These are phyloP conservation scores for Monilinia fructigena DNA, from an alignment of 2,329 filamentous ascomycete species.

Conservation along the genomic window DNA sequence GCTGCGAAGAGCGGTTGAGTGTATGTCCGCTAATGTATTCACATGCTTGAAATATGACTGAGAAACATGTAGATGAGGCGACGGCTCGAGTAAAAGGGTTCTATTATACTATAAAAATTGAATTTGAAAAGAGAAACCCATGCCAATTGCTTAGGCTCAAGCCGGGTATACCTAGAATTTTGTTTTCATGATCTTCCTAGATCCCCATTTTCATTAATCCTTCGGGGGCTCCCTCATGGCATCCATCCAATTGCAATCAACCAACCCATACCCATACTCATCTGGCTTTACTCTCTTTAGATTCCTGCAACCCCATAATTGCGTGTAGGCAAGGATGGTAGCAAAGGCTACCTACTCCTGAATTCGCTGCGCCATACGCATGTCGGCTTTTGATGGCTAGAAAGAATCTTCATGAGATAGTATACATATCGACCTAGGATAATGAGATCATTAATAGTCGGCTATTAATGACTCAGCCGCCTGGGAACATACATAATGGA, in stretches of 20 bases:
- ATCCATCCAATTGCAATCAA: neutral
- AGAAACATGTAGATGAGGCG: neutral
- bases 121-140: neutral
- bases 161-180: neutral
- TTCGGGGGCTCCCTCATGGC: neutral
- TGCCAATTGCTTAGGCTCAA: neutral
- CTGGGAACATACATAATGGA: too few species aligned
- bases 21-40: neutral
- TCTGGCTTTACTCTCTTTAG: neutral
- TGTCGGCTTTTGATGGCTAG: neutral
- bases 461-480: too few species aligned
- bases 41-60: neutral
- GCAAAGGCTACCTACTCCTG: too few species aligned
- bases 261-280: too few species aligned
- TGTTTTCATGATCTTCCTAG: neutral
- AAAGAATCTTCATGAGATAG: neutral
- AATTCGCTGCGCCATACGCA: too few species aligned
- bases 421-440: neutral
- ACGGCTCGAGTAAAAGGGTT: neutral
- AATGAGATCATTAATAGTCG: too few species aligned
- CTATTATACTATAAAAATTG: neutral
- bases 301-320: neutral
- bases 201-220: neutral
- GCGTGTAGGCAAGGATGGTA: neutral
- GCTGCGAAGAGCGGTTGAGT: neutral